These are phyloP conservation scores for Alternaria dauci DNA, from an alignment of 2,329 filamentous ascomycete genomes.

Conservation along the genomic window DNA sequence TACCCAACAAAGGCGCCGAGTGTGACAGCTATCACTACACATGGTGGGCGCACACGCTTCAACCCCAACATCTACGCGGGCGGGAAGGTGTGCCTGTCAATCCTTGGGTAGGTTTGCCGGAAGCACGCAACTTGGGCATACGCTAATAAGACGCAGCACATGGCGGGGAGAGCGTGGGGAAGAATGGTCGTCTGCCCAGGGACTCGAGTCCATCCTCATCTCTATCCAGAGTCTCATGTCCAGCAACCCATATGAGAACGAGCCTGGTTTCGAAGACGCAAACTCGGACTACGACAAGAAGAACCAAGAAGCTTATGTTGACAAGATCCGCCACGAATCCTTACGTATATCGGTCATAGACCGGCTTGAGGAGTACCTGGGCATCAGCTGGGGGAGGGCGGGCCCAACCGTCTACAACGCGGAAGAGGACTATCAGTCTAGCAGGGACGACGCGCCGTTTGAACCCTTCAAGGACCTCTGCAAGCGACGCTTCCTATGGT, in stretches of 20 bases:
- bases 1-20: slow-evolving; percentile 75
- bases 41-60: slow-evolving; percentile 86
- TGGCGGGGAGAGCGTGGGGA: slow-evolving; percentile 92
- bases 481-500: slow-evolving; percentile 95
- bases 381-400: slow-evolving; percentile 60
- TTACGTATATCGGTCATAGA: slow-evolving; percentile 86
- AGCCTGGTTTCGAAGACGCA: slow-evolving; percentile 87
- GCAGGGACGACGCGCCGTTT: slow-evolving; percentile 68
- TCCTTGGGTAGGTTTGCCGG: slow-evolving; percentile 72
- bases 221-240: slow-evolving; percentile 98
- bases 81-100: slow-evolving; percentile 94
- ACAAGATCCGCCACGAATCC: slow-evolving; percentile 93
- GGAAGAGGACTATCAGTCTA: slow-evolving; percentile 58
- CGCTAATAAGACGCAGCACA: slow-evolving; percentile 66
- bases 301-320: slow-evolving; percentile 76
- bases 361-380: slow-evolving; percentile 80
- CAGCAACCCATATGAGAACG: slow-evolving; percentile 91
- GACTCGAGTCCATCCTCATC: slow-evolving; percentile 89
- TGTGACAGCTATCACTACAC: slow-evolving; percentile 80
- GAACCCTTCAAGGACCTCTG: slow-evolving; percentile 90
- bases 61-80: slow-evolving; percentile 95
- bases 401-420: slow-evolving; percentile 58
- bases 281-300: slow-evolving; percentile 74
- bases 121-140: not conserved
- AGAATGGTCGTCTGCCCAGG: slow-evolving; percentile 96